Base-by-base conservation (phyloP, 2,329 filamentous ascomycete genomes). In the Xylogone sp. region DNA sequence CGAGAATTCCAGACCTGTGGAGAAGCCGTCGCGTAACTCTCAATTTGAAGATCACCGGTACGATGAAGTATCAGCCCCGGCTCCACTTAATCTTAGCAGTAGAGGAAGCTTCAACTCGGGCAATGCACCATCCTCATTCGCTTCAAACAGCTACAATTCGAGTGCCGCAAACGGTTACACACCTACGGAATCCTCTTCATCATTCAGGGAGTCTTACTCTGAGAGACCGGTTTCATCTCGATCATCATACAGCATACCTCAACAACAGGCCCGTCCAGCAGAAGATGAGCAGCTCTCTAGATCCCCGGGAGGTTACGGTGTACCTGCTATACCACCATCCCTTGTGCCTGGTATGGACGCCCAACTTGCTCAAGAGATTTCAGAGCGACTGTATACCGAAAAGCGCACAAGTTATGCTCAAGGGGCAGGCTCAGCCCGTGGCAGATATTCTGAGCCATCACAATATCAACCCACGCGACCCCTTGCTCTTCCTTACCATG, bases 321-420 rank as follows among this genome's bases (percentile, higher is more conserved):
- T 77, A 19, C 75, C 77, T 1, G 63, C 72, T 3, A 70, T 84
- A 2, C 83, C 83, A 3, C 65, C 79, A 1, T 80, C 81, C 3
- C 69, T 86, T 20, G 76, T 86, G 7, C 78, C 82, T n/a, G 82
- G 82, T 3, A 71, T 83, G 21, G 82, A 86, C 54, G 78, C 79
- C 3, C 65, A 63, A 18, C 68, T 83, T 31, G 75, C 79, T 1
- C 75, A 77, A 49, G 80, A 85, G 58, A 71, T 83, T n/a, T 71
- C 77, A 1, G 78, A 82, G 2, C 73, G 77, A n/a, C 75, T 81
- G 46, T 75, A 81, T 44, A 74, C 81, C 45, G 81, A 83, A 20
- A 75, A 76, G 49, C 74, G 72, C 72, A 74, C 48, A 75, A 81
- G 56, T 71, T 73, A 45, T 69, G 60, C 62, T 68, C 54, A 59